phyloP scores from a whole-genome alignment of 2,329 filamentous ascomycete species.

The Sarocladium kiliense region DNA sequence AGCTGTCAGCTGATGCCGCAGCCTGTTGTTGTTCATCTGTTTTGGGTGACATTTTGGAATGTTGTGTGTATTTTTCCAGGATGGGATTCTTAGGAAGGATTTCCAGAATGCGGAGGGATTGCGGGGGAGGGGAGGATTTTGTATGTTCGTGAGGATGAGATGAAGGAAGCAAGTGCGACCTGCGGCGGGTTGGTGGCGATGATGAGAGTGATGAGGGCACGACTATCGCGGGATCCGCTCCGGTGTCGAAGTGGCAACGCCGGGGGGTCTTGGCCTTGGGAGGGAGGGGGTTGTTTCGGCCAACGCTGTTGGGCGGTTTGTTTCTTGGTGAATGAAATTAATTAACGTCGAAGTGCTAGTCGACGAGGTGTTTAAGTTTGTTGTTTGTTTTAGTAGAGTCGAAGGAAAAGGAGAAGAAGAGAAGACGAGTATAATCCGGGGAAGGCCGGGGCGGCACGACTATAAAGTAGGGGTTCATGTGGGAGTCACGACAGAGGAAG shows the following conservation, averaged over 20 bases:
- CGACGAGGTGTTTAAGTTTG: background rate
- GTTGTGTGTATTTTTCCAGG: background rate
- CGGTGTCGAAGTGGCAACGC: constrained; percentile 3
- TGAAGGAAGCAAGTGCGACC: background rate
- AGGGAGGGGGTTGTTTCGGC: too few relatives aligned
- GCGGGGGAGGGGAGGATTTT: background rate
- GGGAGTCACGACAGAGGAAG: background rate
- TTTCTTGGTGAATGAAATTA: too few relatives aligned
- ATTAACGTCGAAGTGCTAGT: background rate
- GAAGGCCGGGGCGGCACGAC: background rate
- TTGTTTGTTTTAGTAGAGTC: background rate
- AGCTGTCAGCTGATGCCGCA: background rate
- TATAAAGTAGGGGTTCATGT: background rate
- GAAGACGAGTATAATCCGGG: background rate
- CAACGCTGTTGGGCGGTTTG: too few relatives aligned
- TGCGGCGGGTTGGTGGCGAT: background rate
- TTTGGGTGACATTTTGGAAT: constrained; percentile 1
- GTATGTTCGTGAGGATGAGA: background rate
- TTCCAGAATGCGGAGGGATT: background rate
- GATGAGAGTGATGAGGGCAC: background rate
- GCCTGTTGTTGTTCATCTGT: background rate
- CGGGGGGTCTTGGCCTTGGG: background rate
- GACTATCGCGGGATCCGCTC: constrained; percentile 4
- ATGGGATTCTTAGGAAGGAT: background rate
- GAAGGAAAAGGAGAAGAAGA: background rate